Evolutionary conservation across 306 rosid genomes (phyloP).

Genomic region (Inga oerstediana): DNA sequence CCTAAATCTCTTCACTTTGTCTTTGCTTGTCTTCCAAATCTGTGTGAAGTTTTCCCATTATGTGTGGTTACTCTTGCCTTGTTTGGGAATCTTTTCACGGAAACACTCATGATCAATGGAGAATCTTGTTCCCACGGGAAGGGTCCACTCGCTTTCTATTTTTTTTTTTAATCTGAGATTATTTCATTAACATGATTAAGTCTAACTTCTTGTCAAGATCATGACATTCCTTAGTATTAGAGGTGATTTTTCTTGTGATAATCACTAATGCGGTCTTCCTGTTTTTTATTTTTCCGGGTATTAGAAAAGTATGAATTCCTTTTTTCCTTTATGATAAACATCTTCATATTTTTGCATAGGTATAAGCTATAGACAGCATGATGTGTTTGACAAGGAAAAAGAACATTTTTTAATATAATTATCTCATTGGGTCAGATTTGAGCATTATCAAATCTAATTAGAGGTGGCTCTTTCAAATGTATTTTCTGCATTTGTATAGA

Average conservation of each 20-base stretch:
- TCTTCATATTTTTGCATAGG: neutral
- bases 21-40: neutral
- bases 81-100: slow-evolving; percentile 32
- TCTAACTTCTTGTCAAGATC: neutral
- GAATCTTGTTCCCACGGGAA: neutral
- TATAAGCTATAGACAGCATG: neutral
- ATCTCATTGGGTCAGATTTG: too few species aligned
- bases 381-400: neutral
- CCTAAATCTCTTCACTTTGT: neutral
- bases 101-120: slow-evolving; percentile 11
- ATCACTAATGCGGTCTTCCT: neutral
- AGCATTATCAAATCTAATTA: too few species aligned
- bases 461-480: too few species aligned
- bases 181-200: neutral
- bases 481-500: too few species aligned
- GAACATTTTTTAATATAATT: too few species aligned
- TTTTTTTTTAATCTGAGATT: neutral
- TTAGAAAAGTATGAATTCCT: too few species aligned
- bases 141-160: neutral
- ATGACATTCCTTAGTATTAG: neutral
- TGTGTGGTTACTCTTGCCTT: neutral
- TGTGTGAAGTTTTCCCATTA: neutral
- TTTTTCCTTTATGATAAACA: neutral
- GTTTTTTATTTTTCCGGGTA: too few species aligned
- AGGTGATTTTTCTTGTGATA: neutral